Evolutionary conservation across 1,284 basidiomycete species (phyloP), one percentile per base, ranked within the genome.

Genomic region (Cryptococcus deneoformans): DNA sequence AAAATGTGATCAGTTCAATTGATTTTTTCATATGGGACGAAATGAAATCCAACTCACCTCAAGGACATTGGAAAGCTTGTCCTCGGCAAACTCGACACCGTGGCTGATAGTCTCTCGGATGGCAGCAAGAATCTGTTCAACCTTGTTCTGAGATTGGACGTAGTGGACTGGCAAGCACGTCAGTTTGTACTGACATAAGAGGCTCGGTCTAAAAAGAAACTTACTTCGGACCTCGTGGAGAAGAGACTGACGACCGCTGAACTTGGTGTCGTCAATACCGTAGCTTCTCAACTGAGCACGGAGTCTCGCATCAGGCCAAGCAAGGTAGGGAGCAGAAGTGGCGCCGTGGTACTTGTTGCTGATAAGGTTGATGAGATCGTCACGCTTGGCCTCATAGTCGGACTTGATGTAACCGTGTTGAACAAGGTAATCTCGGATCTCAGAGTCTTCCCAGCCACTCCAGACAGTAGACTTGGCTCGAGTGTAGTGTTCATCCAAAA

Each of bases 221-320:
- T 69, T 60, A 73, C 71, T 87, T 86, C 60, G 87, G 7, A 85
- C 83, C 76, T 91, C 89, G 68, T 79, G 79, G 49, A 93, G 80
- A 20, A 93, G 82, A 16, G 85, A 86, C 6, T 87, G 84, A 48
- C 90, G 85, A 11, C 73, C 74, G 1, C 82, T 82, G 46, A 88
- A 79, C 56, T 82, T 80, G 16, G 81, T 80, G 67, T 92, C 89
- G 61, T 82, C 80, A 42, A 92, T 67, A 51, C 87, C 87, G 59
- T 84, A 82, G 69, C 87, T 84, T 57, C 89, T 83, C 36, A 93
- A 82, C 73, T 87, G 91, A 0, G 88, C 89, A 54, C 91, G 87
- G 37, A 94, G 83, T 47, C 90, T 84, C 3, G 91, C 88, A 68
- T 93, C 90, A 12, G 91, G 90, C 91, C 91, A 94, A n/a, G 83